Conservation (phyloP, 2,329 filamentous ascomycete species). For the Zasmidium cellare region DNA sequence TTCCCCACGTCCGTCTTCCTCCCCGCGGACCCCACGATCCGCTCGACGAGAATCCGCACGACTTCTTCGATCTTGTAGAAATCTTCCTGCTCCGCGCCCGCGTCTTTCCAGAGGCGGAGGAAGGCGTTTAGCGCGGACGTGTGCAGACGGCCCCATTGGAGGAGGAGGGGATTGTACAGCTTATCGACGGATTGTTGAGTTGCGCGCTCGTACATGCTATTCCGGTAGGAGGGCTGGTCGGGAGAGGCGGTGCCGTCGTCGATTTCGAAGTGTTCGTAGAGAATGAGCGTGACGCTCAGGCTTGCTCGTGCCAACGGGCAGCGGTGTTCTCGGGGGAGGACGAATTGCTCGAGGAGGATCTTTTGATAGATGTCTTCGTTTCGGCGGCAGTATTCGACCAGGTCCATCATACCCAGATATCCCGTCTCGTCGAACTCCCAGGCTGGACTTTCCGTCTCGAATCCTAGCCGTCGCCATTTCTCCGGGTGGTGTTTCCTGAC, state of each 20-base stretch:
- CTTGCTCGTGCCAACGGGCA: conserved; percentile 88
- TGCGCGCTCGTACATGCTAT: conserved; percentile 37
- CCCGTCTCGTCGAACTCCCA: conserved; percentile 83
- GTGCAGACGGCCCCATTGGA: conserved; percentile 93
- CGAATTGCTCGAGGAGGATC: conserved; percentile 82
- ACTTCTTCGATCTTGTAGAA: conserved; percentile 93
- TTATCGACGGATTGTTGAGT: conserved; percentile 67
- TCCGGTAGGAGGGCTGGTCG: conserved; percentile 12
- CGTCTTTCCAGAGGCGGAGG: conserved; percentile 88
- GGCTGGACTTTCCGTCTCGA: conserved; percentile 84
- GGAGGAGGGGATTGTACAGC: conserved; percentile 79
- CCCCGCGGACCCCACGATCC: conserved; percentile 78
- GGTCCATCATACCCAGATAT: conserved; percentile 94
- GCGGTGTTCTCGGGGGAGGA: conserved; percentile 67
- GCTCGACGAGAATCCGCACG: conserved; percentile 84
- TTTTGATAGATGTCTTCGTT: conserved; percentile 93
- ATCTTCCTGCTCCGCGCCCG: conserved; percentile 79
- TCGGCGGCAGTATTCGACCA: conserved; percentile 89
- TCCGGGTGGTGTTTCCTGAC: conserved; percentile 73
- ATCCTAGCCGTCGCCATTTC: conserved; percentile 91
- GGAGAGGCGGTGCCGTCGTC: conserved; percentile 50
- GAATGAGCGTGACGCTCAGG: conserved; percentile 78
- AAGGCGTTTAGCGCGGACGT: conserved; percentile 83
- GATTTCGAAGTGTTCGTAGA: conserved; percentile 96
- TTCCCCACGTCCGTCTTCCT: conserved; percentile 82